Evolutionary conservation across 495 filamentous ascomycete genomes (phyloP), one percentile per base, ranked within the genome.

Genomic region (Cladorrhinum samala): DNA sequence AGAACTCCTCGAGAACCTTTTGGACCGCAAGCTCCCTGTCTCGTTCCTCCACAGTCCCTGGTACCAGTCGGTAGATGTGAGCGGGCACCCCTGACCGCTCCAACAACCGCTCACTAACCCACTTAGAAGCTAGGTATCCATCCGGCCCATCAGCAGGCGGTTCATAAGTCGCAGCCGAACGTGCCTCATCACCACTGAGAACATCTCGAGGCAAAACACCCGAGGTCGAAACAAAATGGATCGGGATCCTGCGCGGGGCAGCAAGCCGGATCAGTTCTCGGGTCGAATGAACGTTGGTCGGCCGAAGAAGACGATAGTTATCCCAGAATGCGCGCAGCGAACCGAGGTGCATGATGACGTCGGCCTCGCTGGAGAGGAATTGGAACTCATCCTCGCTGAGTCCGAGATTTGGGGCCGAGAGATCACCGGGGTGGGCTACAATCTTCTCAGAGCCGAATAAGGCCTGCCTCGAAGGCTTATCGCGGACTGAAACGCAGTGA

Each of bases 321-420:
- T 81, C 74, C 52, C 76, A 56, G 59, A 72, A 72, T 2, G 76
- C 79, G 1, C 72, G 70, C 44, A 77, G 70, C 0, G 78, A 75
- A 8, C 77, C 80, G 54, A 71, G 74, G 61, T 83, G 80, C 30
- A 84, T 72, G 24, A 82, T 60, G 4, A 53, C 53, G 41, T 81
- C 68, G 0, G 66, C 72, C 2, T 46, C 37, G 3, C 13, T 13
- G 19, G 66, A 72, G 1, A 83, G 57, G 0, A 27, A 44, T 1
- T 9, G 9, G 9, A 54, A 55, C 0, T 72, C 63, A 0, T 41
- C 23, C 0, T 62, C 53, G 0, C 63, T 62, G 0, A 81, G 61
- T 6, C 78, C 79, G 0, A 80, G 64, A 0, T 18, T 56, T 63
- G 52, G 76, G 24, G 53, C 54, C 65, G 47, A 71, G 61, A 63